Base-by-base conservation (phyloP, 495 filamentous ascomycete genomes). In the Tuber magnatum region DNA sequence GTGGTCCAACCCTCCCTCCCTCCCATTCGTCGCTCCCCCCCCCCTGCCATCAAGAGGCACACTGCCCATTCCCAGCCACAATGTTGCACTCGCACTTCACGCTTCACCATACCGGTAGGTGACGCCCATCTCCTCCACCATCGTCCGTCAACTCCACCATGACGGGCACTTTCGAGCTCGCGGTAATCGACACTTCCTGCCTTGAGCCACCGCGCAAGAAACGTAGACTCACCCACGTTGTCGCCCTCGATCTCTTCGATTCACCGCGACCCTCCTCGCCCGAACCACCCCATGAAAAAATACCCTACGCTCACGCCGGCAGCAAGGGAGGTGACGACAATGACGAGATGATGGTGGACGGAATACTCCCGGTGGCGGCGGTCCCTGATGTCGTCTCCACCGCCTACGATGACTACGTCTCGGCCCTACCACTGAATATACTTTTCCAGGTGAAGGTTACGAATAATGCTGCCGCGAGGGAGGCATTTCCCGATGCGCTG, bases 181-280 rank as follows among this genome's bases (percentile, higher is more conserved):
- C 56, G 35, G 32, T 65, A 8, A 65, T n/a, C 39, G 39, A 77
- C n/a, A 79, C 78, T 70, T 79, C 72, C 72, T 70, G 72, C 44
- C 72, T 79, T 38, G 71, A 79, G 69, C 77, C 77, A 41, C 77
- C 77, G 4, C 76, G 75, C 72, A 79, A 79, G 68, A 79, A 79
- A 71, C 71, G 77, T 35, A 76, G 77, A n/a, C 72, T 79, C 38
- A 72, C 77, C n/a, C 76, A 42, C 41, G 75, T 76, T 16, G 70
- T 75, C 14, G 74, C 77, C 41, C 77, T 79, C 61, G 44, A 79
- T 68, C 77, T 79, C 70, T 79, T 75, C 69, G 56, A 65, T 65
- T 65, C 56, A 35, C 56, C 56, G 16, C 12, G 56, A 35, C 56
- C 56, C 56, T 65, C 56, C 56, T 65, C 56, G 7, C 56, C 56